Evolutionary conservation across 371 early-diverging fungal genomes (phyloP).

Genomic region (Mortierella sp.): DNA sequence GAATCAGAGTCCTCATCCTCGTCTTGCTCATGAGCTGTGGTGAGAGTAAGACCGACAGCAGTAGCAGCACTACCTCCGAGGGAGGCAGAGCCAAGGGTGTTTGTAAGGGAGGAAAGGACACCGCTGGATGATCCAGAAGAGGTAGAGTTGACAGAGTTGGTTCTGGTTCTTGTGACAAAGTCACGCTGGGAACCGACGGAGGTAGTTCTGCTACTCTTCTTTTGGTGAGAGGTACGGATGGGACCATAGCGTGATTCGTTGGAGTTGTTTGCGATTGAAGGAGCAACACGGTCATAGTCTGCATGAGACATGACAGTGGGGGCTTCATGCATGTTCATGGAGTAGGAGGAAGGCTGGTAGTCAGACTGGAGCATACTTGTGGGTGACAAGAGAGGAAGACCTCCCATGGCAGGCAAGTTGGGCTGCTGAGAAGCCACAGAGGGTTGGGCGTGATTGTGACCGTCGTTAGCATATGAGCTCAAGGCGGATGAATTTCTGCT

Average conservation of each 20-base stretch:
- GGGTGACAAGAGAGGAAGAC: conserved; percentile 43
- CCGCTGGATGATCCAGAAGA: conserved; percentile 41
- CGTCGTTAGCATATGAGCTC: not conserved
- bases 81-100: conserved; percentile 20
- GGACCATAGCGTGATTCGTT: conserved; percentile 27
- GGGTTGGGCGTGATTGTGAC: conserved; percentile 16
- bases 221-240: conserved; percentile 14
- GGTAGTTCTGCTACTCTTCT: conserved; percentile 20
- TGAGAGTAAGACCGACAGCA: not conserved
- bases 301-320: conserved; percentile 46
- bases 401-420: conserved; percentile 17
- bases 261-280: conserved; percentile 3
- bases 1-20: conserved; percentile 47
- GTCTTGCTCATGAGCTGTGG: conserved; percentile 7
- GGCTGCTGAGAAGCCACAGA: conserved; percentile 31
- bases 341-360: conserved; percentile 30
- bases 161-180: conserved; percentile 29
- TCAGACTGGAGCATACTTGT: conserved; percentile 37
- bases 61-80: conserved; percentile 5
- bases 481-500: conserved; percentile 14
- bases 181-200: conserved; percentile 34
- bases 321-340: conserved; percentile 32
- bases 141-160: conserved; percentile 49
- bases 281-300: conserved; percentile 36
- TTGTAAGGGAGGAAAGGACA: conserved; percentile 22